Conservation (phyloP, 306 rosid species). For the Sphenostylis stenocarpa region DNA sequence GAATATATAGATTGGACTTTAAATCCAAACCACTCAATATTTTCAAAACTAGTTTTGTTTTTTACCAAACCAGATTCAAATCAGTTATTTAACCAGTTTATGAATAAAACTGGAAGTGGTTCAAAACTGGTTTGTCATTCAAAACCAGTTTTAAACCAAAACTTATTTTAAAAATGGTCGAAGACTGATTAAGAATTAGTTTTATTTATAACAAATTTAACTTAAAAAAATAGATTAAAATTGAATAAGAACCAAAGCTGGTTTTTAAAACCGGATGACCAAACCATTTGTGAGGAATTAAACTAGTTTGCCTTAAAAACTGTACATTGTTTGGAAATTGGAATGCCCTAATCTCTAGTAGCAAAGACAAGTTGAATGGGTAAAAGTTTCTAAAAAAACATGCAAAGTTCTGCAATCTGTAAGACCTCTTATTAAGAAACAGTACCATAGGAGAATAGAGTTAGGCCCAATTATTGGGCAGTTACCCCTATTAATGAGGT, state of each 20-base stretch:
- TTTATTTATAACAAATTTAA: neutral
- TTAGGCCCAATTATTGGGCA: neutral
- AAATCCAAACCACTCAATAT: neutral
- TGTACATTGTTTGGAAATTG: neutral
- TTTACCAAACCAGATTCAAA: neutral
- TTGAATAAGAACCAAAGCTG: neutral
- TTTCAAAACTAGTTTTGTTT: neutral
- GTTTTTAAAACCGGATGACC: neutral
- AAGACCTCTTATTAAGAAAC: neutral
- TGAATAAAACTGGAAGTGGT: neutral
- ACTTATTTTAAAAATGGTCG: neutral
- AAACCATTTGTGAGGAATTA: neutral
- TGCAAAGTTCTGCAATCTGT: neutral
- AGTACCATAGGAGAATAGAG: neutral
- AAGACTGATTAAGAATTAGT: neutral
- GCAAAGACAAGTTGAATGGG: neutral
- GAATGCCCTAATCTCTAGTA: neutral
- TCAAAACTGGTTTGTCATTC: neutral
- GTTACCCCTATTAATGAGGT: neutral
- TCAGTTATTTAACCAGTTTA: neutral
- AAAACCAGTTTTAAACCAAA: neutral
- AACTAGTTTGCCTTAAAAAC: neutral
- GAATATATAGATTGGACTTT: neutral
- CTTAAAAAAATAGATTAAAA: neutral
- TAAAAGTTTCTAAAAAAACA: neutral